Base-by-base conservation (phyloP, 2,329 filamentous ascomycete species). In the Colletotrichum sp. region DNA sequence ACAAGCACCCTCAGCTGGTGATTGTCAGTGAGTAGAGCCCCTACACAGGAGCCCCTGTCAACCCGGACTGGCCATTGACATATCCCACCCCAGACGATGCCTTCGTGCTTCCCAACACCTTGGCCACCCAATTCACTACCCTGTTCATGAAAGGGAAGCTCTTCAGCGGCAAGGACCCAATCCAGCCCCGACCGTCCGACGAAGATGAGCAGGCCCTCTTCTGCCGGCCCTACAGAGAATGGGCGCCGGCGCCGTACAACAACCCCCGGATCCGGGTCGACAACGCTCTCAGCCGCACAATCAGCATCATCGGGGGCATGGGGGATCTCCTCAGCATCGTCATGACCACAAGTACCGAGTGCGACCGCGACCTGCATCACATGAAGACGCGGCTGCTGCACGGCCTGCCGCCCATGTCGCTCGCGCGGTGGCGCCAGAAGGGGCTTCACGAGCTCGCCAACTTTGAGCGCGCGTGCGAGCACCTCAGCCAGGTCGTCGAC, bases 241-340 rank as follows among this genome's bases (percentile, higher is more conserved):
- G 72, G 72, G 72, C 72, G 5, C 72, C 72, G 7, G 30, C 68
- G 27, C 72, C 48, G 13, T 66, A 64, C 68, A 74, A 74, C 48
- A 27, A 27, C 15, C 28, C 25, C 22, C 13, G n/a, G 4, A 71
- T 57, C 15, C 32, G 27, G 36, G 28, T 32, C 32, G 68, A 65
- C 71, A 71, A 68, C 30, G 68, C 19, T 8, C 13, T 71, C 6
- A 19, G 16, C 72, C 68, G 72, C 19, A 34, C 60, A 5, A 71
- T 67, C 44, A 25, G 22, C 32, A 48, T 61, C 55, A 22, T 74
- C 30, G 32, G 55, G 2, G 71, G 71, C 39, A 39, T 74, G 55
- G 67, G 30, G 2, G 60, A 71, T 7, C 16, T 74, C 3, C 22
- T 59, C 8, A 28, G 39, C 25, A 65, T 63, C 13, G 44, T 74